These are phyloP conservation scores for Podochytrium sp. DNA, from an alignment of 192 early-diverging fungal genomes.

Conservation along the genomic window DNA sequence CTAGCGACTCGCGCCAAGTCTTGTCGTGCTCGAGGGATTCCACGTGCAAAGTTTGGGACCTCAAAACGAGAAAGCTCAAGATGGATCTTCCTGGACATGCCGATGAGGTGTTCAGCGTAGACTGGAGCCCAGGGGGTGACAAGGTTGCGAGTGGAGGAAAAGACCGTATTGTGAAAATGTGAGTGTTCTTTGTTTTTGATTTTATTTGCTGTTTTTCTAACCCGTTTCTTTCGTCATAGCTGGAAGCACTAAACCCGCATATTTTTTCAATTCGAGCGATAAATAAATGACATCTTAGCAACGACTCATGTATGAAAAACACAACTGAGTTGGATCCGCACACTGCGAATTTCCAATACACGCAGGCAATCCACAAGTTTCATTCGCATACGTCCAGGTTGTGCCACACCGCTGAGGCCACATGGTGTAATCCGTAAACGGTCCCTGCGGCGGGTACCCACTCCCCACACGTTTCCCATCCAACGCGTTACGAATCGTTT, in stretches of 20 bases:
- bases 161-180: slow-evolving; percentile 90
- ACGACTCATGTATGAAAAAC: background rate
- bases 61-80: slow-evolving; percentile 89
- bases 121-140: slow-evolving; percentile 93
- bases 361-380: background rate
- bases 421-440: background rate
- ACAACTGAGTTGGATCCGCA: background rate
- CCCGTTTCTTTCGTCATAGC: background rate
- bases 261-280: too few species aligned
- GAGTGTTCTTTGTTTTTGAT: slow-evolving; percentile 23
- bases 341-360: slow-evolving; percentile 1
- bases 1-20: slow-evolving; percentile 89
- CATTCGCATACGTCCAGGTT: slow-evolving; percentile 25
- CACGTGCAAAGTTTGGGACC: slow-evolving; percentile 92
- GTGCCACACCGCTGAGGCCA: background rate
- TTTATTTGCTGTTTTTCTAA: background rate
- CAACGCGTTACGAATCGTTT: slow-evolving; percentile 7
- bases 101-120: slow-evolving; percentile 93
- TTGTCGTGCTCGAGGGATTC: slow-evolving; percentile 90
- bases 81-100: slow-evolving; percentile 94
- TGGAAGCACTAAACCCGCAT: background rate
- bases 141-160: slow-evolving; percentile 92
- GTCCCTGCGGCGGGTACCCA: slow-evolving; percentile 19
- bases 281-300: too few species aligned
- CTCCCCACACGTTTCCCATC: slow-evolving; percentile 19